Conservation (phyloP, 2,329 filamentous ascomycete genomes). For the Lachnellula hyalina region DNA sequence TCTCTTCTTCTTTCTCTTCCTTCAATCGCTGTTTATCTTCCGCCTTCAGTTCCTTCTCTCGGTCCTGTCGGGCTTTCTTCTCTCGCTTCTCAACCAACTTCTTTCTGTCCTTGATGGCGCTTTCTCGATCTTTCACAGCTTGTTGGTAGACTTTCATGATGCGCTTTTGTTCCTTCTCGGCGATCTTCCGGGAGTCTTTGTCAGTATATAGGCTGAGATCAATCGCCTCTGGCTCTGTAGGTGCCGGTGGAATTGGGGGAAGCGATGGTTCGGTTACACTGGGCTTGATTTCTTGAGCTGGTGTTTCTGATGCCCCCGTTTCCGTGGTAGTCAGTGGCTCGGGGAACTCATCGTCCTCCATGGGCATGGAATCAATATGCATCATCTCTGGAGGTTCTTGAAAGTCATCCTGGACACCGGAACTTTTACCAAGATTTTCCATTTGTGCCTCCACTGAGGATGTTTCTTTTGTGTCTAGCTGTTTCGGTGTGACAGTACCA, state of each 20-base stretch:
- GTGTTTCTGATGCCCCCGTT: slow-evolving; percentile 1
- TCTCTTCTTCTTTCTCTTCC: slow-evolving; percentile 30
- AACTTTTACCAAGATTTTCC: slow-evolving; percentile 22
- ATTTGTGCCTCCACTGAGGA: slow-evolving; percentile 19
- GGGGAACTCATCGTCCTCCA: slow-evolving; percentile 27
- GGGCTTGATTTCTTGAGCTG: slow-evolving; percentile 7
- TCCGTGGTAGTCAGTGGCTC: neutral
- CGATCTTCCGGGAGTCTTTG: slow-evolving; percentile 60
- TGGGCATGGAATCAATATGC: slow-evolving; percentile 37
- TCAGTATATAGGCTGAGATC: slow-evolving; percentile 56
- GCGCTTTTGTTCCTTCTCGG: slow-evolving; percentile 62
- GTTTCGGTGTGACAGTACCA: slow-evolving; percentile 29
- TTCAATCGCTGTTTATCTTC: slow-evolving; percentile 30
- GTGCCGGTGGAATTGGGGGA: slow-evolving; percentile 46
- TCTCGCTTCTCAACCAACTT: slow-evolving; percentile 53
- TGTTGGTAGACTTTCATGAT: slow-evolving; percentile 60
- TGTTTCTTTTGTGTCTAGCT: slow-evolving; percentile 21
- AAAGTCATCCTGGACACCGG: slow-evolving; percentile 22
- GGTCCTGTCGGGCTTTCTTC: slow-evolving; percentile 37
- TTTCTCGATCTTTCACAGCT: slow-evolving; percentile 61
- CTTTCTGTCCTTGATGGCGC: slow-evolving; percentile 55
- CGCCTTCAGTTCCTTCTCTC: slow-evolving; percentile 33
- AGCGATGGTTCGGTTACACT: slow-evolving; percentile 36
- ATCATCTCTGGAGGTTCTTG: slow-evolving; percentile 29
- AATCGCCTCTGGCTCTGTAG: slow-evolving; percentile 48